Conservation (phyloP, 768 basidiomycete species). For the Podaxis sp. region DNA sequence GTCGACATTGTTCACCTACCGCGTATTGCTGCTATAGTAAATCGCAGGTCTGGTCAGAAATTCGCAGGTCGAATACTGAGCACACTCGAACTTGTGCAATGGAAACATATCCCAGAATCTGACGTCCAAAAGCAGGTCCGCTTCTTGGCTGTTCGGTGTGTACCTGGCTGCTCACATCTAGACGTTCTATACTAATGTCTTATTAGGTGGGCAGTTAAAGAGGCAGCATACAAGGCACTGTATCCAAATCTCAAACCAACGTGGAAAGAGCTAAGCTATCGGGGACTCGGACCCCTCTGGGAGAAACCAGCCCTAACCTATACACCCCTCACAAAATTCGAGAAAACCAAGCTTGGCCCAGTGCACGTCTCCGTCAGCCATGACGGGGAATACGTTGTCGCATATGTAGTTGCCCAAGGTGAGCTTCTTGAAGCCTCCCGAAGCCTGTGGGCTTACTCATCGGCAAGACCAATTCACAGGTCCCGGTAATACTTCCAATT, state of each 20-base stretch:
- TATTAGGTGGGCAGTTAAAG: conserved; percentile 76
- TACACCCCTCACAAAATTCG: conserved; percentile 24
- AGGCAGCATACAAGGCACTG: conserved; percentile 83
- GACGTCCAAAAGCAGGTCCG: conserved; percentile 25
- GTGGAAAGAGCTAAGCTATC: conserved; percentile 73
- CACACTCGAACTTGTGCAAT: conserved; percentile 37
- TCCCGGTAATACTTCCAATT: background rate
- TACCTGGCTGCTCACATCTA: background rate
- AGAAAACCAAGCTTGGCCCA: conserved; percentile 23
- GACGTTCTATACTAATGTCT: conserved; percentile 3
- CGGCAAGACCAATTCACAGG: background rate
- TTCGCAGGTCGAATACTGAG: conserved; percentile 67
- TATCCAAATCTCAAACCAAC: conserved; percentile 56
- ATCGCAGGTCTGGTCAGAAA: conserved; percentile 38
- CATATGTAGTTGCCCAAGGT: conserved; percentile 62
- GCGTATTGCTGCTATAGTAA: conserved; percentile 53
- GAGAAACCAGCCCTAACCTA: conserved; percentile 42
- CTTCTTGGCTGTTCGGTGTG: conserved; percentile 75
- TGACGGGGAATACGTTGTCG: conserved; percentile 73
- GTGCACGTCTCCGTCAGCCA: conserved; percentile 77
- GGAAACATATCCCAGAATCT: conserved; percentile 24
- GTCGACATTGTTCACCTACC: conserved; percentile 70
- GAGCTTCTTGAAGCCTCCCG: background rate
- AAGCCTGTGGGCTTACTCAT: background rate
- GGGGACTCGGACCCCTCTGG: conserved; percentile 22